These are phyloP conservation scores for Pyrenula massariospora DNA, from an alignment of 495 filamentous ascomycete genomes.

Conservation along the genomic window DNA sequence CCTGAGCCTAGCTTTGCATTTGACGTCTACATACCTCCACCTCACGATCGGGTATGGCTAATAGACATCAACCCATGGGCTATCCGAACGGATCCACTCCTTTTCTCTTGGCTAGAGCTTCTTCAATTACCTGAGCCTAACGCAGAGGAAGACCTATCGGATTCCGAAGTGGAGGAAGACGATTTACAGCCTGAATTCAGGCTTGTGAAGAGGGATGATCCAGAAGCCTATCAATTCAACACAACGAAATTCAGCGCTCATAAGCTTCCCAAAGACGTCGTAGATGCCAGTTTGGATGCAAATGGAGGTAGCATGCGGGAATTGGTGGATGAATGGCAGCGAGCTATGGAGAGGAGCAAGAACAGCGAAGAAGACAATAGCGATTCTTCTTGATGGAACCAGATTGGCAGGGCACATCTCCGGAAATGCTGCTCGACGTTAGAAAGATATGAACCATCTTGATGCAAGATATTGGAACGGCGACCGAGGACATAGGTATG, in stretches of 20 bases:
- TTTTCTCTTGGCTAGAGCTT: conserved; percentile 88
- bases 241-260: conserved; percentile 88
- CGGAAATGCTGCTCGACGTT: too few species aligned
- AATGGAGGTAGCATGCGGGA: conserved; percentile 64
- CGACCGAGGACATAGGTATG: too few species aligned
- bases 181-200: conserved; percentile 65
- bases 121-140: conserved; percentile 48
- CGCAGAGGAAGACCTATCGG: conserved; percentile 21
- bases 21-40: conserved; percentile 79
- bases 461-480: too few species aligned
- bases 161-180: conserved; percentile 42
- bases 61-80: conserved; percentile 97
- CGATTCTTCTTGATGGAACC: background rate
- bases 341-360: conserved; percentile 45
- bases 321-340: conserved; percentile 79
- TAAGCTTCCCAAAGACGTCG: conserved; percentile 88
- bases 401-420: too few species aligned
- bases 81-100: conserved; percentile 69
- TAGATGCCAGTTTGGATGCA: conserved; percentile 66
- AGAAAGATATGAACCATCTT: too few species aligned
- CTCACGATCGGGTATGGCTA: conserved; percentile 65
- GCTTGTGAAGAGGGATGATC: conserved; percentile 70
- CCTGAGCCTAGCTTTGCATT: conserved; percentile 77
- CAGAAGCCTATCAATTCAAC: conserved; percentile 73
- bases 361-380: conserved; percentile 31